Conservation (phyloP, 768 basidiomycete species). For the Lactarius deliciosus region DNA sequence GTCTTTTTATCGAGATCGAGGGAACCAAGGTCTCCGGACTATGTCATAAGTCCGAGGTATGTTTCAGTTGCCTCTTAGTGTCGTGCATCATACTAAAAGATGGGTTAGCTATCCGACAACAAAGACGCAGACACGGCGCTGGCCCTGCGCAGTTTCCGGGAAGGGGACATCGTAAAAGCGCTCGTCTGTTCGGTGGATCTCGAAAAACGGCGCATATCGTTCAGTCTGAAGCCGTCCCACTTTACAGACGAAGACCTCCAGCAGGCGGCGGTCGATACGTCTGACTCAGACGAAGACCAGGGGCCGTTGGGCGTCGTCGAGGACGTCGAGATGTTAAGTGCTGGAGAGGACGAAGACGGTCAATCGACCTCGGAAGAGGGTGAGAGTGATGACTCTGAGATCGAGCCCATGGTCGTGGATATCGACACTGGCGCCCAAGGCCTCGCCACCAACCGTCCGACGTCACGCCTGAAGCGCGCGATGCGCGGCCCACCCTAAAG, state of each 20-base stretch:
- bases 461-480: neutral
- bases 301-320: conserved; percentile 37
- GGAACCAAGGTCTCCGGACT: conserved; percentile 82
- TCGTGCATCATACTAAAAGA: neutral
- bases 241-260: conserved; percentile 68
- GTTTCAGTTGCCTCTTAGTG: conserved; percentile 23
- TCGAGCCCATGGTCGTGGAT: conserved; percentile 46
- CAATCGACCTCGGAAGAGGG: conserved; percentile 27
- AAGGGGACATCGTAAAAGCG: conserved; percentile 85
- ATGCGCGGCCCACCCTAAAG: conserved; percentile 42
- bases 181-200: conserved; percentile 69
- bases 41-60: conserved; percentile 91
- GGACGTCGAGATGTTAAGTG: conserved; percentile 35
- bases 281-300: conserved; percentile 34
- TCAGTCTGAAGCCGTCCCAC: conserved; percentile 84
- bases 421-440: conserved; percentile 34
- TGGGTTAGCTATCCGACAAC: conserved; percentile 79
- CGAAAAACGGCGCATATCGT: conserved; percentile 78
- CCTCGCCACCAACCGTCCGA: conserved; percentile 1
- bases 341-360: conserved; percentile 30
- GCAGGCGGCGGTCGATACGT: conserved; percentile 38
- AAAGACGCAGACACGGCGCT: conserved; percentile 72
- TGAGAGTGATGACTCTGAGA: conserved; percentile 25
- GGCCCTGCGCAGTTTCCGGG: conserved; percentile 79
- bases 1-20: conserved; percentile 90